Conservation (phyloP, 202 grass and related monocot species). For the Setaria viridis region DNA sequence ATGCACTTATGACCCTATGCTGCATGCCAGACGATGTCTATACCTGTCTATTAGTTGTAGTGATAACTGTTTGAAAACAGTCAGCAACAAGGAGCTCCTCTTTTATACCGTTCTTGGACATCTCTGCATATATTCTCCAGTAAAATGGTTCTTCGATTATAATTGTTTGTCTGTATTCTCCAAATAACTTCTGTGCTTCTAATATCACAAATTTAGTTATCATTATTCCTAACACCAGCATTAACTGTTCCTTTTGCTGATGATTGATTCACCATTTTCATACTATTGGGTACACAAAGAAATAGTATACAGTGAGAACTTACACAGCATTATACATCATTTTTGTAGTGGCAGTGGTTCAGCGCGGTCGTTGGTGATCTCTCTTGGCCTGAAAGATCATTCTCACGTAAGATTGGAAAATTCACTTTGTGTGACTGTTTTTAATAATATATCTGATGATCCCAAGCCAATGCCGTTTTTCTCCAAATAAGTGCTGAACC, state of each 20-base stretch:
- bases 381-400: conserved; percentile 96
- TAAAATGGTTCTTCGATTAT: not conserved
- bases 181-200: not conserved
- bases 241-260: not conserved
- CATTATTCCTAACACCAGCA: not conserved
- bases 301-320: not conserved
- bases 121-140: not conserved
- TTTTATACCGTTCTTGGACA: not conserved
- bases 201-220: not conserved
- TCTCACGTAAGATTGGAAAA: conserved; percentile 67
- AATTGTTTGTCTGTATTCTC: conserved; percentile 6
- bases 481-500: not conserved
- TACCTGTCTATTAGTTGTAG: not conserved
- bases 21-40: not conserved
- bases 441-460: not conserved
- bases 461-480: not conserved
- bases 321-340: not conserved
- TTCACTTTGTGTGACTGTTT: not conserved
- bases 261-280: not conserved
- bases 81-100: not conserved
- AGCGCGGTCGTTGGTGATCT: conserved; percentile 65
- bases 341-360: conserved; percentile 67
- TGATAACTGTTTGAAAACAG: conserved; percentile 13
- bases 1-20: not conserved
- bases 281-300: not conserved